These are phyloP conservation scores for Nephelium lappaceum DNA, from an alignment of 345 rosid genomes.

Conservation along the genomic window DNA sequence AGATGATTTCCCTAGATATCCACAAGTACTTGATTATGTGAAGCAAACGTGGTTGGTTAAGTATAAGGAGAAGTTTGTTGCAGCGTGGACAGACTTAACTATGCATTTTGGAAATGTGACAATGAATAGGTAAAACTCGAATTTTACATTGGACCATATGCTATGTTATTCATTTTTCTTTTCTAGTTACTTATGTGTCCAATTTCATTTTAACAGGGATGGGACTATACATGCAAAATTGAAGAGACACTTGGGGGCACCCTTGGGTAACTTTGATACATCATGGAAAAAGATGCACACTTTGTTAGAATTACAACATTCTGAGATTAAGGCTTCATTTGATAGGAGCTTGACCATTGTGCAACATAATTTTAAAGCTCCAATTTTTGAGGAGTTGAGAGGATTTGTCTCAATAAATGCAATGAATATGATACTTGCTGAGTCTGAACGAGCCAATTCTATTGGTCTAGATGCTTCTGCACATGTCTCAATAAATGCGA, in stretches of 20 bases:
- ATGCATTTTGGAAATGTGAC: conserved; percentile 26
- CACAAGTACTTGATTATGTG: conserved; percentile 15
- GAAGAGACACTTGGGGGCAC: conserved; percentile 18
- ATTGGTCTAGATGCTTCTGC: not conserved
- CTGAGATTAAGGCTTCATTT: conserved; percentile 23
- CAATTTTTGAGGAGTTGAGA: conserved; percentile 17
- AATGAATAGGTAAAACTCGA: conserved; percentile 18
- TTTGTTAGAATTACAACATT: conserved; percentile 19
- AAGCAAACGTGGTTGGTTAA: conserved; percentile 17
- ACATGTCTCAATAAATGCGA: conserved; percentile 4
- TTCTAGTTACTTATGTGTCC: not conserved
- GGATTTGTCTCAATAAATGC: conserved; percentile 20
- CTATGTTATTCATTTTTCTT: not conserved
- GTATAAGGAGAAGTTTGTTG: conserved; percentile 24
- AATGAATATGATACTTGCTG: conserved; percentile 16
- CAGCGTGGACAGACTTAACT: conserved; percentile 16
- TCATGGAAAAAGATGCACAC: conserved; percentile 15
- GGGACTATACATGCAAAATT: conserved; percentile 22
- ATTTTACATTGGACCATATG: not conserved
- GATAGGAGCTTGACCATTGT: conserved; percentile 20
- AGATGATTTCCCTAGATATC: conserved; percentile 19
- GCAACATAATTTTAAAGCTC: conserved; percentile 19
- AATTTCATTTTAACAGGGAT: conserved; percentile 9
- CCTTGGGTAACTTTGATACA: conserved; percentile 17
- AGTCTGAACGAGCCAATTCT: conserved; percentile 17